Evolutionary conservation across 2,329 filamentous ascomycete species (phyloP).

Genomic region (Xylariaceae sp.): DNA sequence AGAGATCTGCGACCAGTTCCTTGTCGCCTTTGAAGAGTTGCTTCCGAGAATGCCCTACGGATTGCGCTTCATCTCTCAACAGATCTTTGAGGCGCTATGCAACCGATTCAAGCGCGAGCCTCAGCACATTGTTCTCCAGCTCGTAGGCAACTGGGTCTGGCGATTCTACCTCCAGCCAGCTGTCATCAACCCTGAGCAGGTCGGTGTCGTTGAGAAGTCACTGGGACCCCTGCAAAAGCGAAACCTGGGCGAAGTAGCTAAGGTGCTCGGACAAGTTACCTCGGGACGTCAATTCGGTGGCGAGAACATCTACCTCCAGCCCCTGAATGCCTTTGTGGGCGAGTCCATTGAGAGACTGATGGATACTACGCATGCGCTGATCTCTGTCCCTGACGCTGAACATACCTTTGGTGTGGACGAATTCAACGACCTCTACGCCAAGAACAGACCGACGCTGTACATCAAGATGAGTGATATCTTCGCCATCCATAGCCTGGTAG

Average conservation of each 20-base stretch:
- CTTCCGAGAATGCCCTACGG: constrained; percentile 89
- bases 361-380: constrained; percentile 69
- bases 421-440: constrained; percentile 95
- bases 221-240: constrained; percentile 88
- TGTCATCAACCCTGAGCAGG: constrained; percentile 82
- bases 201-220: constrained; percentile 84
- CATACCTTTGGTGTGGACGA: constrained; percentile 96
- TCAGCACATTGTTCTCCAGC: constrained; percentile 69
- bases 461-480: constrained; percentile 99
- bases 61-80: constrained; percentile 78
- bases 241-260: constrained; percentile 84
- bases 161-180: constrained; percentile 89
- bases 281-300: constrained; percentile 86
- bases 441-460: constrained; percentile 95
- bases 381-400: constrained; percentile 81
- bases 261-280: constrained; percentile 84
- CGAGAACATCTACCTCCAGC: constrained; percentile 93
- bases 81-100: constrained; percentile 75
- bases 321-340: constrained; percentile 83
- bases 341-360: constrained; percentile 78
- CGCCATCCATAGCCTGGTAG: constrained; percentile 84
- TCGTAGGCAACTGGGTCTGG: constrained; percentile 90
- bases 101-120: constrained; percentile 76
- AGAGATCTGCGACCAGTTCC: constrained; percentile 90
- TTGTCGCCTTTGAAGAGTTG: constrained; percentile 73